Base-by-base conservation (phyloP, 805 yeast species). In the Nakazawaea siamensis region DNA sequence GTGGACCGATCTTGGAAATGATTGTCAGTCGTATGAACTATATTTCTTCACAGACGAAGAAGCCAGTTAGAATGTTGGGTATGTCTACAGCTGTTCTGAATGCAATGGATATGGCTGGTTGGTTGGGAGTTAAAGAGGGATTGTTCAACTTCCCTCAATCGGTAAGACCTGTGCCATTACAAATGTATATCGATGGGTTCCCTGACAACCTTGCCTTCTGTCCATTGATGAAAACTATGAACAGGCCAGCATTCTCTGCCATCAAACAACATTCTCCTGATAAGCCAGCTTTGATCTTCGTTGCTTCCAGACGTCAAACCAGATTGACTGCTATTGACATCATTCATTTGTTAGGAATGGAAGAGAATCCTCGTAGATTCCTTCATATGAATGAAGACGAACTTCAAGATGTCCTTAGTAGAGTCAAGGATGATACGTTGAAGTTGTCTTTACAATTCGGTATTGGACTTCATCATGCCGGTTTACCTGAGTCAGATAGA, bases 161-260 rank as follows among this genome's bases (percentile, higher is more conserved):
- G 10, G 90, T 83, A 8, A 73, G 94, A 41, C 94, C 94, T 0
- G 92, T 83, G 32, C 94, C 94, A 2, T 60, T 83, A 38, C 81
- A 83, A 47, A 83, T 83, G 90, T 83, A 79, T 47, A 83, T 83
- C 43, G 94, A 83, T 50, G 94, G 94, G 0, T 83, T 79, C 47
- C 88, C 87, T 1, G 92, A 82, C 43, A 79, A 80, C 43, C 64
- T 80, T 41, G 87, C 86, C 1, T 82, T 83, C 50, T 77, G 87
- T 47, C 86, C 90, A 1, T 62, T 84, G 49, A 83, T 83, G 95
- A 84, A 76, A 62, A 82, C 76, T 16, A 84, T 74, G 92, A 86
- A 78, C 65, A 86, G 70, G 48, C 96, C 97, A 1, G 90, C 94
- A 0, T 87, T 82, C 49, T 73, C 80, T 80, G 95, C 96, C 0